Percentiles rank a stretch among this genome's conserved stretches.
These are phyloP conservation scores for Leptodontidium sp. DNA, from an alignment of 2,329 filamentous ascomycete species.

Conservation along the genomic window DNA sequence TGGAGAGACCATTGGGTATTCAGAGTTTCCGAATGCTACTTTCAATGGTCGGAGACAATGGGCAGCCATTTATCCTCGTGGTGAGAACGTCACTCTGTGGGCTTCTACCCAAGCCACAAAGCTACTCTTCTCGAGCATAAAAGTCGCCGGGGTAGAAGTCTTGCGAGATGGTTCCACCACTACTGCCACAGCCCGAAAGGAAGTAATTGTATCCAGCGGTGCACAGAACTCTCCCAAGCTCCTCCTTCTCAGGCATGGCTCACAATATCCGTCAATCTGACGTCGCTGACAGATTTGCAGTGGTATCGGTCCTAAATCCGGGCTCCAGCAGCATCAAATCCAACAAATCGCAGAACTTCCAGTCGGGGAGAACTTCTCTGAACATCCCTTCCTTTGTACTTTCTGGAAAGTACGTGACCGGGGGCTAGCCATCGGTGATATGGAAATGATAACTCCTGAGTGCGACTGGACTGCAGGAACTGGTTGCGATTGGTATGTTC, in stretches of 20 bases:
- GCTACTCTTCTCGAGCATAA: conserved; percentile 52
- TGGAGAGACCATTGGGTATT: conserved; percentile 45
- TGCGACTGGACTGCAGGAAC: conserved; percentile 27
- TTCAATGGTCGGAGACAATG: conserved; percentile 43
- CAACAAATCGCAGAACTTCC: conserved; percentile 23
- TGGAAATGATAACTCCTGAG: conserved; percentile 19
- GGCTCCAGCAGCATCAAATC: conserved; percentile 48
- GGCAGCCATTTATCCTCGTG: conserved; percentile 42
- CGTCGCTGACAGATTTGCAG: conserved; percentile 35
- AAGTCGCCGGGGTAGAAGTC: conserved; percentile 39
- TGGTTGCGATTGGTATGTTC: conserved; percentile 15
- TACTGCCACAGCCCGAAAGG: conserved; percentile 36
- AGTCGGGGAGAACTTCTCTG: conserved; percentile 23
- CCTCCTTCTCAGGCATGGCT: conserved; percentile 50
- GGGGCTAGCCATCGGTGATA: conserved; percentile 21
- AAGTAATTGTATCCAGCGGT: conserved; percentile 58
- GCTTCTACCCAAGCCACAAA: conserved; percentile 39
- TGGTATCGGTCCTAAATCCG: conserved; percentile 55
- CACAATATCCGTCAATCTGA: not conserved
- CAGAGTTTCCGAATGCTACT: conserved; percentile 45
- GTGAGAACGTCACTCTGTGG: conserved; percentile 40
- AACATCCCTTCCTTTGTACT: not conserved
- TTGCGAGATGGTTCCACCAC: not conserved
- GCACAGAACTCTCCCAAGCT: conserved; percentile 59
- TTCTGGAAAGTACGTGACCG: conserved; percentile 33